Conservation (phyloP, 306 rosid genomes). For the Begonia peltatifolia region DNA sequence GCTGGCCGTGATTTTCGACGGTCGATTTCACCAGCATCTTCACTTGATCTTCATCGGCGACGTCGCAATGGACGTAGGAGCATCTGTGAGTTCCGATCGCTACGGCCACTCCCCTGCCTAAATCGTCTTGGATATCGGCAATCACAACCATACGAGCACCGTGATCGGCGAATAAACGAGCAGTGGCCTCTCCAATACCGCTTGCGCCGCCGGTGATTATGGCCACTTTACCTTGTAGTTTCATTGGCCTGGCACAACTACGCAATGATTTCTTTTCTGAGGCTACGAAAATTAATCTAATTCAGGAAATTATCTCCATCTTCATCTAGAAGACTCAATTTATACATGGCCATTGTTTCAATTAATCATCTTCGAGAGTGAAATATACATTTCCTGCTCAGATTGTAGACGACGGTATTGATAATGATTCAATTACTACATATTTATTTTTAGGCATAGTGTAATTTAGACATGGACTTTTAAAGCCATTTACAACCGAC, state of each 20-base stretch:
- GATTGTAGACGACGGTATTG: too few relatives aligned
- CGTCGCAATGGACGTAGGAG: constrained; percentile 39
- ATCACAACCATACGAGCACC: constrained; percentile 37
- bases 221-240: constrained; percentile 33
- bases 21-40: constrained; percentile 22
- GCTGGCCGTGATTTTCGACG: constrained; percentile 18
- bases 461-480: too few relatives aligned
- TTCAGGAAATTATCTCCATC: too few relatives aligned
- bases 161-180: constrained; percentile 16
- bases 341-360: too few relatives aligned
- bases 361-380: too few relatives aligned
- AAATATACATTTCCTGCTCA: too few relatives aligned
- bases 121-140: constrained; percentile 37
- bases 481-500: too few relatives aligned
- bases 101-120: constrained; percentile 21
- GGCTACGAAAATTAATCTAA: too few relatives aligned
- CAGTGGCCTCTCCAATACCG: constrained; percentile 56
- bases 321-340: too few relatives aligned
- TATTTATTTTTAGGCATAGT: too few relatives aligned
- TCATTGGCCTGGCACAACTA: not conserved
- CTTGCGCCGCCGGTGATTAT: constrained; percentile 51
- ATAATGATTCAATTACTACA: too few relatives aligned
- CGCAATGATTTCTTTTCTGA: too few relatives aligned
- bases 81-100: constrained; percentile 28
- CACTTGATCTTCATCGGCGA: constrained; percentile 34